These are phyloP conservation scores for Miscanthus sacchariflorus DNA, from an alignment of 202 grass and related monocot genomes.

Conservation along the genomic window DNA sequence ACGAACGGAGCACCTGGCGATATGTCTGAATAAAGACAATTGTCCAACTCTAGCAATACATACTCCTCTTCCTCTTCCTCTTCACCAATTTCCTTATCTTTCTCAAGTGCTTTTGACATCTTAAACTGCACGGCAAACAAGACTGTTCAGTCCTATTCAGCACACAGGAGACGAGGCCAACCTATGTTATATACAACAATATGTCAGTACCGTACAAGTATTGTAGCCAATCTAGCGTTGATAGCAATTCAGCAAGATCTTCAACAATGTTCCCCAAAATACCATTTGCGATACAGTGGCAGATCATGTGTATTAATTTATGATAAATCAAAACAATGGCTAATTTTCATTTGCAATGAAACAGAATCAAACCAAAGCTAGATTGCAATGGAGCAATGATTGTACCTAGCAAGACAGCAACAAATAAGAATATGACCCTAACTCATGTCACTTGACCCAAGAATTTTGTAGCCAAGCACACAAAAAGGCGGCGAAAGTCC, in stretches of 20 bases:
- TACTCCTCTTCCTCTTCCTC: slow-evolving; percentile 58
- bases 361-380: not conserved
- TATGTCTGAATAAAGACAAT: slow-evolving; percentile 73
- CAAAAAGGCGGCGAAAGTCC: not conserved
- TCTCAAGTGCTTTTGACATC: slow-evolving; percentile 49
- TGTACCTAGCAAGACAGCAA: no score
- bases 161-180: not conserved
- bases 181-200: not conserved
- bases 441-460: not conserved
- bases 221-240: not conserved
- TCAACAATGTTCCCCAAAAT: not conserved
- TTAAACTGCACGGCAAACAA: slow-evolving; percentile 7
- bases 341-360: not conserved
- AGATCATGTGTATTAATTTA: not conserved
- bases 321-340: not conserved
- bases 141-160: slow-evolving; percentile 5
- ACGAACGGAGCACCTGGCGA: slow-evolving; percentile 64
- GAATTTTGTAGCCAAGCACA: not conserved
- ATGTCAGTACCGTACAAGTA: not conserved
- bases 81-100: slow-evolving; percentile 40
- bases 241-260: not conserved
- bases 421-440: not conserved
- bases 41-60: slow-evolving; percentile 80
- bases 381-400: not conserved
- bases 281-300: not conserved